A percentile compares a stretch with the other conserved stretches of the same genome.
Evolutionary conservation across 768 basidiomycete species (phyloP).

Genomic region (Lactifluus piperatus): DNA sequence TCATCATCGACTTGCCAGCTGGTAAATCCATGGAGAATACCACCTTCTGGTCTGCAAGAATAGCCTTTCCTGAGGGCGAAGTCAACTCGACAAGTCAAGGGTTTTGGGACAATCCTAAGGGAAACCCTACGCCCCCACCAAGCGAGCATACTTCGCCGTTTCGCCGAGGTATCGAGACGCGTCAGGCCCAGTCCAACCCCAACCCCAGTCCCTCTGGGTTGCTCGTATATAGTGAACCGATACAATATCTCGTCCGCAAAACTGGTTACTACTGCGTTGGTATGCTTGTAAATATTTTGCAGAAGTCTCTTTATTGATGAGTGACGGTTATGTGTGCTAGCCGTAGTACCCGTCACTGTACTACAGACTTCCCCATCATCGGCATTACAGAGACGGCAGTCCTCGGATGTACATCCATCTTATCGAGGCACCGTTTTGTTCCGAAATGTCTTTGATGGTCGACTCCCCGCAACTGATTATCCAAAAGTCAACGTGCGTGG

Average conservation of each 20-base stretch:
- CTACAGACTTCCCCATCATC: constrained; percentile 29
- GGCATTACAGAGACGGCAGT: constrained; percentile 23
- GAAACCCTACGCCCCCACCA: constrained; percentile 47
- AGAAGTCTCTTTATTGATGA: neutral
- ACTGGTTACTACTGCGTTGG: constrained; percentile 97
- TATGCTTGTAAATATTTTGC: constrained; percentile 30
- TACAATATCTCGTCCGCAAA: constrained; percentile 73
- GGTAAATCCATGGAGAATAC: constrained; percentile 59
- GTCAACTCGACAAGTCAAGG: constrained; percentile 25
- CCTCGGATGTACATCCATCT: constrained; percentile 59
- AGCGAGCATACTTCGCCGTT: constrained; percentile 32
- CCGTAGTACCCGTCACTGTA: constrained; percentile 85
- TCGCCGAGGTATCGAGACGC: constrained; percentile 10
- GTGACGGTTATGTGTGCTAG: constrained; percentile 31
- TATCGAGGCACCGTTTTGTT: constrained; percentile 80
- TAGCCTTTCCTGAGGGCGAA: constrained; percentile 44
- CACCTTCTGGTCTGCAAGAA: constrained; percentile 80
- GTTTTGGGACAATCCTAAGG: constrained; percentile 53
- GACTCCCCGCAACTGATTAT: constrained; percentile 88
- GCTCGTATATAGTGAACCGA: constrained; percentile 55
- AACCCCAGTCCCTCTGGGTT: constrained; percentile 45
- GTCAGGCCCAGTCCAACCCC: constrained; percentile 34
- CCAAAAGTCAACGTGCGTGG: constrained; percentile 86
- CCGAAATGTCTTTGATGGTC: constrained; percentile 80
- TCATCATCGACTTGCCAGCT: constrained; percentile 72